Base-by-base conservation (phyloP, 2,329 filamentous ascomycete genomes). In the Trichoderma atroviride region DNA sequence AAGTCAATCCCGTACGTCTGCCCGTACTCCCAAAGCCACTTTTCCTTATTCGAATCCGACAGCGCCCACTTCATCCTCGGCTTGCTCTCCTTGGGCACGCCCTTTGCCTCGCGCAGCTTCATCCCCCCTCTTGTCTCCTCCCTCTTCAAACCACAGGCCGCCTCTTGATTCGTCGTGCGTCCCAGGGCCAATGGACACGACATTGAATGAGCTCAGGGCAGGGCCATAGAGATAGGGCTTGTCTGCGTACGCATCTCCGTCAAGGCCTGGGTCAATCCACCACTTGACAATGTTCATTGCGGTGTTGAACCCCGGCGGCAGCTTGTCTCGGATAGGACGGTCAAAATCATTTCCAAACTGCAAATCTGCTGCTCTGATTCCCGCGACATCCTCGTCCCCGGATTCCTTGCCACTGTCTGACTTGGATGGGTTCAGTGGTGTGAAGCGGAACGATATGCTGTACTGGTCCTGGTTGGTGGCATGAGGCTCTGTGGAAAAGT, bases 311-410 rank as follows among this genome's bases (percentile, higher is more conserved):
- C 95, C 94, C 0, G 93, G 92, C 0, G 96, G 95, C 2, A 99
- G 84, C 19, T 90, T 88, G 77, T 97, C 91, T 35, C 93, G 88
- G 74, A 99, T 96, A 0, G 96, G 93, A 62, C 92, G 88, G 76
- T 97, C 94, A 78, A 98, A 97, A 83, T 97, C 94, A 79, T 98
- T 98, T 53, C 95, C 96, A 75, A 97, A 97, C 66, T 97, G 89
- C 3, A 99, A 84, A 71, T 96, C 89, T 31, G 87, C 80, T 56
- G 88, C 93, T 3, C 85, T 84, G 69, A 97, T 89, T 43, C 86
- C 85, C 80, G 80, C 70, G n/a, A 27, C 63, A 22, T 13, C 53
- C 2, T 52, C 55, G 5, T 72, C 70, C 3, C 73, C 71, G 0
- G 70, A 71, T 3, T 33, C 58, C 1, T 35, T 35, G 33, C 29